These are phyloP conservation scores for Stipa capillata DNA, from an alignment of 176 grass and related monocot species.

Conservation along the genomic window DNA sequence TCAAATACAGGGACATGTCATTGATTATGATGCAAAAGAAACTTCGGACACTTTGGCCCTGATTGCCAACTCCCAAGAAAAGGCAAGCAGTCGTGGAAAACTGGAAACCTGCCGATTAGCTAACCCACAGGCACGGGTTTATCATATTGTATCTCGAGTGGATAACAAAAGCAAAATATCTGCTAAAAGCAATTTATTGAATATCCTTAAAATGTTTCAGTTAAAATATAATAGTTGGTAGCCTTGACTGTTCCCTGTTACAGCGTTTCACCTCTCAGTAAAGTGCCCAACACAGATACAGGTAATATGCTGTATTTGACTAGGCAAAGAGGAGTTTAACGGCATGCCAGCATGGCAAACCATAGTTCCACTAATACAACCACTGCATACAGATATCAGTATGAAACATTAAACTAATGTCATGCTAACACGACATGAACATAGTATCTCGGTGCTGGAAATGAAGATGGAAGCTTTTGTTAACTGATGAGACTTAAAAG, in stretches of 20 bases:
- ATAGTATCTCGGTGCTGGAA: neutral
- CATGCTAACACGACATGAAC: neutral
- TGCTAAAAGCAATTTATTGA: neutral
- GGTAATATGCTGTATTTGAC: neutral
- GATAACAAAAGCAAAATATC: neutral
- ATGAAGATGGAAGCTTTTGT: neutral
- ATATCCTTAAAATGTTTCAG: neutral
- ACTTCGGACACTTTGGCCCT: neutral
- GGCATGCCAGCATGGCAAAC: neutral
- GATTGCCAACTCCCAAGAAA: neutral
- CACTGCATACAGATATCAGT: neutral
- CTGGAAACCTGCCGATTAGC: neutral
- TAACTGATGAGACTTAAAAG: neutral
- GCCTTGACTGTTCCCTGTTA: neutral
- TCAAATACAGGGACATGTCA: neutral
- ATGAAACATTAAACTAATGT: neutral
- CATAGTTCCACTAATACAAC: neutral
- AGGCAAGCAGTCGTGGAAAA: neutral
- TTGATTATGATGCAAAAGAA: slow-evolving; percentile 4
- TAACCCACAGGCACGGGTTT: neutral
- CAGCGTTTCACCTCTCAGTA: neutral
- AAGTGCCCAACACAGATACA: neutral
- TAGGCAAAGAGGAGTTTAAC: neutral
- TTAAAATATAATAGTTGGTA: neutral
- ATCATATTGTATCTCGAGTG: neutral